Evolutionary conservation across 2,329 filamentous ascomycete species (phyloP).

Genomic region (Geosmithia flava): DNA sequence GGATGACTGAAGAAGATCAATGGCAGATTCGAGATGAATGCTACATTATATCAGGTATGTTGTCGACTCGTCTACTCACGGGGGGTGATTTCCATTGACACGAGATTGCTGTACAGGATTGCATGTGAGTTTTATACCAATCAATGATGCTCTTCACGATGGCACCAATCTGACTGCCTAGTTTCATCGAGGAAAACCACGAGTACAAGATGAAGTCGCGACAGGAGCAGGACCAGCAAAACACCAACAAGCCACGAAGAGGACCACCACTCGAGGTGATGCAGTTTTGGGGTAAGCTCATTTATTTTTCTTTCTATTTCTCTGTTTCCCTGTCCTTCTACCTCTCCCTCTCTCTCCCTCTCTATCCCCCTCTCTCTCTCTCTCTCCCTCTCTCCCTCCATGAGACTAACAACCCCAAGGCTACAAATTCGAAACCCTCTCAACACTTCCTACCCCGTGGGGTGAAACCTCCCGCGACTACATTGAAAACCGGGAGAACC

Average conservation of each 20-base stretch:
- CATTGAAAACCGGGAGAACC: slow-evolving; percentile 63
- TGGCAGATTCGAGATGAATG: slow-evolving; percentile 85
- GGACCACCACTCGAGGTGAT: slow-evolving; percentile 61
- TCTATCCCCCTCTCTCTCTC: neutral
- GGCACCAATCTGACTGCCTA: slow-evolving; percentile 22
- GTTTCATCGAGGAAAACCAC: slow-evolving; percentile 90
- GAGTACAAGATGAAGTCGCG: slow-evolving; percentile 54
- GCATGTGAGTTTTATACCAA: slow-evolving; percentile 32
- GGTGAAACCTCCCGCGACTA: slow-evolving; percentile 57
- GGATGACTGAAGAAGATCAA: neutral
- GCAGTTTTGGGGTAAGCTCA: slow-evolving; percentile 70
- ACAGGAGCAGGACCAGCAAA: slow-evolving; percentile 30
- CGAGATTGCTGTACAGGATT: slow-evolving; percentile 25
- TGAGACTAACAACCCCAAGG: slow-evolving; percentile 32
- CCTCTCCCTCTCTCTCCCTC: neutral
- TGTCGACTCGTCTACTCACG: too few relatives aligned
- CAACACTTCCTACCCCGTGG: slow-evolving; percentile 65
- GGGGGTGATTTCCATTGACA: slow-evolving; percentile 5
- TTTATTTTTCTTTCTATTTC: neutral
- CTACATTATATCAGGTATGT: slow-evolving; percentile 75
- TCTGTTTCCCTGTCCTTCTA: neutral
- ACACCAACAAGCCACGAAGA: slow-evolving; percentile 12
- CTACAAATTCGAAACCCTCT: slow-evolving; percentile 92
- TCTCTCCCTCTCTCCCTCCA: neutral
- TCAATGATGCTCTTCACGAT: slow-evolving; percentile 2